Percentiles rank a stretch among this genome's conserved stretches.
Evolutionary conservation across 2,329 filamentous ascomycete genomes (phyloP).

Genomic region (Elsinoe perseae): DNA sequence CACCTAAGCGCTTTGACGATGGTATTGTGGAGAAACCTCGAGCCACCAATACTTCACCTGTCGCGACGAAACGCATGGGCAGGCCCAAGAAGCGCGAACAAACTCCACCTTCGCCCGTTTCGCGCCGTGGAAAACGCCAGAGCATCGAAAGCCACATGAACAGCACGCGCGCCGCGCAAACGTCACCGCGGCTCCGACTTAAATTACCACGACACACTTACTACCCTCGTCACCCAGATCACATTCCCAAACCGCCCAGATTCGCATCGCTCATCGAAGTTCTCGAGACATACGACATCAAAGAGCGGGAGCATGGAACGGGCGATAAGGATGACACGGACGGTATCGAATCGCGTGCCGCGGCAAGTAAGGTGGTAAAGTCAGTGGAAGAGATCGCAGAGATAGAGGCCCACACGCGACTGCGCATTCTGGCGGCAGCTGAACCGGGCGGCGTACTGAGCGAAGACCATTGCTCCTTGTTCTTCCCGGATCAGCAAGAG

Average conservation of each 20-base stretch:
- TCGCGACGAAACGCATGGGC: background rate
- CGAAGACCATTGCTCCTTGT: constrained; percentile 60
- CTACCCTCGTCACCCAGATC: constrained; percentile 27
- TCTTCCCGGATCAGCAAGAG: constrained; percentile 58
- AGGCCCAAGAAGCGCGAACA: constrained; percentile 8
- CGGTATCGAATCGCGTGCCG: constrained; percentile 39
- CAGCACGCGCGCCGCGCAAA: background rate
- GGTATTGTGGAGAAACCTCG: background rate
- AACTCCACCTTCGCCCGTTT: background rate
- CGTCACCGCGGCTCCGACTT: constrained; percentile 26
- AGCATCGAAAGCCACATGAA: background rate
- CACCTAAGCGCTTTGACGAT: constrained; percentile 4
- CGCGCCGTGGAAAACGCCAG: constrained; percentile 1
- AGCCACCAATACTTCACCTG: background rate
- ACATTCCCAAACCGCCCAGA: constrained; percentile 25
- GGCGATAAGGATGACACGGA: constrained; percentile 17
- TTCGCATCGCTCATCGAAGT: constrained; percentile 27
- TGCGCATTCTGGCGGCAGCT: constrained; percentile 63
- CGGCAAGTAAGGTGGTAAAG: constrained; percentile 47
- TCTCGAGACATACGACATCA: constrained; percentile 28
- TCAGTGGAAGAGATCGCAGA: constrained; percentile 34
- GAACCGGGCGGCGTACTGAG: constrained; percentile 70
- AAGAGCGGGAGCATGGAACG: constrained; percentile 42
- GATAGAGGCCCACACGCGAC: constrained; percentile 61
- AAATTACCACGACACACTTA: constrained; percentile 20